These are phyloP conservation scores for Bocquillonia castaneifolia DNA, from an alignment of 441 rosid species.

Conservation along the genomic window DNA sequence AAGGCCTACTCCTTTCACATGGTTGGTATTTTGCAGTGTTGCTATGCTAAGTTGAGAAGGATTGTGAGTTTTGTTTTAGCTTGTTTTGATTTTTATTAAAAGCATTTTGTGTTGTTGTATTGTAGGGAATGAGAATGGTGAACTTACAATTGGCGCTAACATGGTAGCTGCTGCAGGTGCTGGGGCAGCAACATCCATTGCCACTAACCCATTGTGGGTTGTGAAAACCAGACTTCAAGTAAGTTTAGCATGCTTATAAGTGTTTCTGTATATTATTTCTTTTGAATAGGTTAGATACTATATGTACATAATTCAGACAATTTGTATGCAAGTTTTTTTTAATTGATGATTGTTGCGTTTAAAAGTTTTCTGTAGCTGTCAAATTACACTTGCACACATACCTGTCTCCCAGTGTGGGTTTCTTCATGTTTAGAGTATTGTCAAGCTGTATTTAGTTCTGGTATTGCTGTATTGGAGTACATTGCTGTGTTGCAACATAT, in stretches of 20 bases:
- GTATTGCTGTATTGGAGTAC: not conserved
- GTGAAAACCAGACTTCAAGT: slow-evolving; percentile 76
- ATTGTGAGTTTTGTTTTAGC: not conserved
- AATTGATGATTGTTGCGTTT: not conserved
- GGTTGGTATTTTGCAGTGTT: slow-evolving; percentile 47
- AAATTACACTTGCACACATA: not conserved
- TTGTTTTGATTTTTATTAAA: slow-evolving; percentile 1
- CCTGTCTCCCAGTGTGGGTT: not conserved
- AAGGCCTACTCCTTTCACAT: slow-evolving; percentile 56
- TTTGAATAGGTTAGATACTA: not conserved
- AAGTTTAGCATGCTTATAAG: not conserved
- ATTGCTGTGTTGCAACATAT: slow-evolving; percentile 8
- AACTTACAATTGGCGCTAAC: slow-evolving; percentile 65
- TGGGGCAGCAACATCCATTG: slow-evolving; percentile 80
- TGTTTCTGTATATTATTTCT: not conserved
- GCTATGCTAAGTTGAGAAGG: not conserved
- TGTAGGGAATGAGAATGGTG: slow-evolving; percentile 43
- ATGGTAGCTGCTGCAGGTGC: slow-evolving; percentile 93
- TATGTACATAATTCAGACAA: not conserved
- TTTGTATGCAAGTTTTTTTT: not conserved
- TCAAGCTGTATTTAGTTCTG: slow-evolving; percentile 10
- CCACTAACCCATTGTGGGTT: slow-evolving; percentile 96
- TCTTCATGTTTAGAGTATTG: not conserved
- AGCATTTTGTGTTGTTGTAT: slow-evolving; percentile 12
- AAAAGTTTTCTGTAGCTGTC: not conserved